Evolutionary conservation across 2,329 filamentous ascomycete species (phyloP).

Genomic region (Sordariomycetes sp.): DNA sequence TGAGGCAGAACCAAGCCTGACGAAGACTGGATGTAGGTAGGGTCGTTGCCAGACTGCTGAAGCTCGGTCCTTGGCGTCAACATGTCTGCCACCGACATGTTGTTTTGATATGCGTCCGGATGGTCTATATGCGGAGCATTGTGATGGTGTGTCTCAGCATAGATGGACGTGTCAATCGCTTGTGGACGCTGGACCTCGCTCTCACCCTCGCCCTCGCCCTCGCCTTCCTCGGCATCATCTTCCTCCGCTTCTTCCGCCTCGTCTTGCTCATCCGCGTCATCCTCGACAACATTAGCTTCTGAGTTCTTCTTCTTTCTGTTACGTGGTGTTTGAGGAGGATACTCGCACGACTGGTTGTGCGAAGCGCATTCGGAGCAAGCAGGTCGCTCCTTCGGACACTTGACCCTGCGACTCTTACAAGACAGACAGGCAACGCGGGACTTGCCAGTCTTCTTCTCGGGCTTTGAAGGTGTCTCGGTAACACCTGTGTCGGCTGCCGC

Average conservation of each 20-base stretch:
- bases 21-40: slow-evolving; percentile 3
- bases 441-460: slow-evolving; percentile 13
- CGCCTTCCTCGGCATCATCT: slow-evolving; percentile 9
- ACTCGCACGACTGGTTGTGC: slow-evolving; percentile 24
- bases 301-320: slow-evolving; percentile 12
- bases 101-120: slow-evolving; percentile 2
- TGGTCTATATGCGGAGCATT: neutral
- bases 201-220: slow-evolving; percentile 4
- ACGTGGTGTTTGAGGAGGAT: slow-evolving; percentile 20
- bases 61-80: slow-evolving; percentile 4
- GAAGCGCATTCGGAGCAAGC: slow-evolving; percentile 26
- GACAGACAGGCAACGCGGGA: slow-evolving; percentile 24
- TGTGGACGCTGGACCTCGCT: slow-evolving; percentile 4
- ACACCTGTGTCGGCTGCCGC: slow-evolving; percentile 2
- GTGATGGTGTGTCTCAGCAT: neutral
- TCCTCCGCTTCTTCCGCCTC: slow-evolving; percentile 8
- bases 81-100: slow-evolving; percentile 7
- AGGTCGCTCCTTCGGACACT: slow-evolving; percentile 32
- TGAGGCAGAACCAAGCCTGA: slow-evolving; percentile 3
- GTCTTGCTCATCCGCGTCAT: slow-evolving; percentile 8
- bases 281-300: slow-evolving; percentile 8
- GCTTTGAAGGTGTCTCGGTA: slow-evolving; percentile 5
- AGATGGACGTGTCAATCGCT: neutral
- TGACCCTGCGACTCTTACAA: slow-evolving; percentile 26
- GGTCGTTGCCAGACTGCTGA: slow-evolving; percentile 1